Conservation (phyloP, 2,329 filamentous ascomycete species). For the Venturia oleaginea region DNA sequence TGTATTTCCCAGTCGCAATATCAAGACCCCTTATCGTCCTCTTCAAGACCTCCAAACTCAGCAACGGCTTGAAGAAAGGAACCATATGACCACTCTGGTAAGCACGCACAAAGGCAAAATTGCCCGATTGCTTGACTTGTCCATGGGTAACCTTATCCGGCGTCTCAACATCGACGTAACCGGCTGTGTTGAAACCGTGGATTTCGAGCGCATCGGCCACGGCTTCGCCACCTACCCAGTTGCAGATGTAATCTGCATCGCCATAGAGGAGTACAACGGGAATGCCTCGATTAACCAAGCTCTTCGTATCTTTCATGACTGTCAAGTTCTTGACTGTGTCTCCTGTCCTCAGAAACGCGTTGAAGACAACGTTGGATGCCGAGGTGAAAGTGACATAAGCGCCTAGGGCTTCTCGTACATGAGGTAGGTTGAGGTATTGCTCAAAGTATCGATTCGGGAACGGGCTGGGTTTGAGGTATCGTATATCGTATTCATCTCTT, state of each 20-base stretch:
- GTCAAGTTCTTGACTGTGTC: conserved; percentile 38
- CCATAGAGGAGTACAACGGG: conserved; percentile 48
- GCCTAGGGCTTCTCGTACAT: background rate
- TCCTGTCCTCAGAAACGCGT: conserved; percentile 31
- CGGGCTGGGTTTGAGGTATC: background rate
- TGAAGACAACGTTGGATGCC: conserved; percentile 13
- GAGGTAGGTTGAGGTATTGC: conserved; percentile 29
- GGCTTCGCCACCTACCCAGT: conserved; percentile 49
- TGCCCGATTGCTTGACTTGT: conserved; percentile 23
- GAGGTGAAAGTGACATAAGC: conserved; percentile 5
- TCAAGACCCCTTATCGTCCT: conserved; percentile 43
- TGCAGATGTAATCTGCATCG: conserved; percentile 47
- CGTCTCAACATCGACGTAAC: conserved; percentile 32
- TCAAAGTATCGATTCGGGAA: conserved; percentile 28
- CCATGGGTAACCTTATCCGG: conserved; percentile 20
- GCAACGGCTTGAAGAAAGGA: conserved; percentile 46
- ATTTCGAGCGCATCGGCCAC: conserved; percentile 38
- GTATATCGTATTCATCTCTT: background rate
- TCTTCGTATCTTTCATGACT: conserved; percentile 30
- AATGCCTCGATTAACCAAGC: conserved; percentile 47
- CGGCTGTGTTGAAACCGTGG: conserved; percentile 38
- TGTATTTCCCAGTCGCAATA: conserved; percentile 43
- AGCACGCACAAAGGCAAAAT: conserved; percentile 21
- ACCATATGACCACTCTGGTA: conserved; percentile 27
- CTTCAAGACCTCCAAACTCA: conserved; percentile 45